Evolutionary conservation across 257 asterid genomes (phyloP), one percentile per base, ranked within the genome.

Genomic region (Nyctanthes arbortristis): DNA sequence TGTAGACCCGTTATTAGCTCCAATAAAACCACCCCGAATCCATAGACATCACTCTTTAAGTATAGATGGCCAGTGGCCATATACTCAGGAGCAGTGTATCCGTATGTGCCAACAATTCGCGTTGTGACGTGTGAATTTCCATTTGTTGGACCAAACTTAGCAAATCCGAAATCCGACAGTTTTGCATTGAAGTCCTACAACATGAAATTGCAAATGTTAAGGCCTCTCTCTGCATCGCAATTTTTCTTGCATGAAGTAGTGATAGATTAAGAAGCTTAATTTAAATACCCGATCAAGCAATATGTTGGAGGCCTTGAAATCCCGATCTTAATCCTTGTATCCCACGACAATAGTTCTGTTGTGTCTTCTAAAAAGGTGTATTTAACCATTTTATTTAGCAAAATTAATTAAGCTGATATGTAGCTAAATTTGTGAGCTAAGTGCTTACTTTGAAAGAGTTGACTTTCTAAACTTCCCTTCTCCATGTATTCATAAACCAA

Each of bases 21-120:
- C 4, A 73, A 43, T 33, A 57, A 22, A 31, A 73, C 77, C 35
- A 73, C 77, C 8, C 72, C 67, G 58, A 65, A 65, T 1, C 37
- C 77, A 18, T 66, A 73, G 6, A 66, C 73, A 24, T 65, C 77
- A 45, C 73, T 73, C 45, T 73, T 73, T 16, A 73, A 37, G 11
- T 73, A 73, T 35, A 73, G 45, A 16, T 66, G 68, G 0, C 73
- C 77, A 11, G 63, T 11, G 4, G 63, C 68, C 31, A 73, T 20
- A n/a, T 73, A 73, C 20, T 73, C 78, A 1, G 78, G 73, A 66
- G 78, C 78, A 3, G 78, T 45, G 3, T 73, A 73, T 7, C 77
- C 77, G n/a, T 34, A 34, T 4, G 77, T 73, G 24, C 77, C 77
- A 5, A 49, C 8, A 24, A 73, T 66, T 45, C 31, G 22, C 7